Evolutionary conservation across 768 basidiomycete genomes (phyloP), one percentile per base, ranked within the genome.

Genomic region (Terana coerulea): DNA sequence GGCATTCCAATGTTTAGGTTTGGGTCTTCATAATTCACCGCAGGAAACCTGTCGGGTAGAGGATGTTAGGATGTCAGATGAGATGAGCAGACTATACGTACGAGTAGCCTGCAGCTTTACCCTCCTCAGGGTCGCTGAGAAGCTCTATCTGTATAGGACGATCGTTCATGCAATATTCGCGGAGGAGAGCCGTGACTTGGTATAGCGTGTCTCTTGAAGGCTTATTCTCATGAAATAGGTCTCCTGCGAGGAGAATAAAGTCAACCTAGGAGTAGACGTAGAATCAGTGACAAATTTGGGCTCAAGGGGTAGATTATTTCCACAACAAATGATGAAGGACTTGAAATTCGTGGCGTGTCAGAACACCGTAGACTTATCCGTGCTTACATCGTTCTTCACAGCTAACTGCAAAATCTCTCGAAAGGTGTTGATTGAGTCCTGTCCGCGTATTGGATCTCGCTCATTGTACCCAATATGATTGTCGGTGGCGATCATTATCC

Each of bases 181-280:
- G 81, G 51, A 99, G 70, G 12, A 98, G 75, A 1, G 91, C 91
- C 61, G 91, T 90, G 1, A 87, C 88, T 64, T 90, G 84, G 69
- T 95, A 95, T 26, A 98, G 68, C 56, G 88, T 88, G 47, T 92
- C 91, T 57, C 95, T 73, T 25, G 91, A 91, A 0, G 97, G 97
- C 55, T 93, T 83, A 68, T 98, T 99, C 63, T 99, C 97, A 67
- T 99, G 97, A 64, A 99, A 99, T 3, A 99, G 74, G 66, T 99
- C 97, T 7, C 97, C 97, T 12, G 88, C 95, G 6, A 98, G 82
- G 8, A 99, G 80, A 37, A 99, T 78, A 64, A 98, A 91, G 71
- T 99, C 97, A 49, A 98, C 95, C 92, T 95, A 54, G 11, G 10
- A 34, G 4, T 9, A 9, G 49, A 30, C 49, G 37, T 35, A 33